These are phyloP conservation scores for Panus rudis DNA, from an alignment of 768 basidiomycete genomes.

Conservation along the genomic window DNA sequence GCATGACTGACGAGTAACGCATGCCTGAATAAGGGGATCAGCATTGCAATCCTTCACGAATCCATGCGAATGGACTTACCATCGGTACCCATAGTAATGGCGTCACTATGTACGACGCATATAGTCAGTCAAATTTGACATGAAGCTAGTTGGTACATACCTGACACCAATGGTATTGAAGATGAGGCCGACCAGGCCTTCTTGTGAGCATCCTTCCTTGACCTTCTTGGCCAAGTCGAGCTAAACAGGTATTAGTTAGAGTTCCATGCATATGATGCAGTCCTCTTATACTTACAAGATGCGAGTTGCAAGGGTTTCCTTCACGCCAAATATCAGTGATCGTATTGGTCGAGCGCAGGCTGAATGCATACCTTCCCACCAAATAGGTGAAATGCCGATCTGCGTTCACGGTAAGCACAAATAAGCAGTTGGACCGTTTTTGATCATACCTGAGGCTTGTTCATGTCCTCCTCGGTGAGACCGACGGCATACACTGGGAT, in stretches of 20 bases:
- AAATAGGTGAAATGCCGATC: conserved; percentile 84
- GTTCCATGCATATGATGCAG: not conserved
- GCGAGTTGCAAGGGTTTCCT: conserved; percentile 85
- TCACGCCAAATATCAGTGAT: conserved; percentile 1
- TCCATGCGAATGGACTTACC: conserved; percentile 38
- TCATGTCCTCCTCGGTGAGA: conserved; percentile 71
- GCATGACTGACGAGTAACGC: conserved; percentile 73
- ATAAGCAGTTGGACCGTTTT: conserved; percentile 7
- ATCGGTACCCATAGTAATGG: conserved; percentile 85
- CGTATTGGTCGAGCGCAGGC: conserved; percentile 11
- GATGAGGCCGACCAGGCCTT: conserved; percentile 73
- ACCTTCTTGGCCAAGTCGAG: conserved; percentile 74
- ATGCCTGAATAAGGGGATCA: conserved; percentile 47
- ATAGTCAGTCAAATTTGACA: not conserved
- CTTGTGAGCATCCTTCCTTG: conserved; percentile 76
- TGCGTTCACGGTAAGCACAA: no score
- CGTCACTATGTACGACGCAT: conserved; percentile 44
- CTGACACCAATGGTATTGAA: conserved; percentile 86
- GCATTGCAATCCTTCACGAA: not conserved
- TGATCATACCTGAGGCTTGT: conserved; percentile 68
- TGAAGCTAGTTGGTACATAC: conserved; percentile 28
- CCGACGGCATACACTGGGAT: conserved; percentile 70
- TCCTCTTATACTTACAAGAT: conserved; percentile 45
- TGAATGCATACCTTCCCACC: conserved; percentile 72
- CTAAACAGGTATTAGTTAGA: conserved; percentile 26